These are phyloP conservation scores for Puccinellia tenuiflora DNA, from an alignment of 176 grass and related monocot genomes.

Conservation along the genomic window DNA sequence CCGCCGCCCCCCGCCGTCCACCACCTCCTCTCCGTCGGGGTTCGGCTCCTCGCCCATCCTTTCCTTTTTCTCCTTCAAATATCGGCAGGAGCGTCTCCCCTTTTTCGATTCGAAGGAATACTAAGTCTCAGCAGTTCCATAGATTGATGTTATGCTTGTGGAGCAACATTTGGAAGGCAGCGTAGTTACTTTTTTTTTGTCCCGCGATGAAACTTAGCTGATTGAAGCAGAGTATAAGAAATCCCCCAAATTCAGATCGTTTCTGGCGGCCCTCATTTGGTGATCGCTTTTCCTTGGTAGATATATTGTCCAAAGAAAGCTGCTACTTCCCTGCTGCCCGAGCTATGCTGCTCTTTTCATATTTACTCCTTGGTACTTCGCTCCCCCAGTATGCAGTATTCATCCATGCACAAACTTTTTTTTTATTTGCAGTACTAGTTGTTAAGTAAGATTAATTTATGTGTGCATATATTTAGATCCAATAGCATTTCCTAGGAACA, in stretches of 20 bases:
- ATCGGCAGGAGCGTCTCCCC: not conserved
- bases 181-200: not conserved
- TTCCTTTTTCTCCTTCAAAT: not conserved
- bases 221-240: not conserved
- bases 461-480: not conserved
- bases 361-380: not conserved
- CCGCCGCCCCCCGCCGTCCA: constrained; percentile 46
- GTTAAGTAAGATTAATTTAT: not conserved
- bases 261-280: not conserved
- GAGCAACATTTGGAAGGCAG: not conserved
- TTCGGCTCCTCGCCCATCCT: constrained; percentile 21
- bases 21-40: constrained; percentile 64
- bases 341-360: not conserved
- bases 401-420: too few relatives aligned
- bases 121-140: not conserved
- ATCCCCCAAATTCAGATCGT: not conserved
- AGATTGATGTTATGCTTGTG: not conserved
- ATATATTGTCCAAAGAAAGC: not conserved
- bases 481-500: not conserved
- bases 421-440: too few relatives aligned
- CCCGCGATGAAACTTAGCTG: not conserved
- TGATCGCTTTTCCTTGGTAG: not conserved
- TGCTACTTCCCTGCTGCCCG: too few relatives aligned
- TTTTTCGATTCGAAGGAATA: not conserved
- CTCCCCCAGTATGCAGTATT: not conserved